Percentiles rank a stretch among this genome's conserved stretches.
These are phyloP conservation scores for Schizothecium vesticola DNA, from an alignment of 495 filamentous ascomycete species.

Conservation along the genomic window DNA sequence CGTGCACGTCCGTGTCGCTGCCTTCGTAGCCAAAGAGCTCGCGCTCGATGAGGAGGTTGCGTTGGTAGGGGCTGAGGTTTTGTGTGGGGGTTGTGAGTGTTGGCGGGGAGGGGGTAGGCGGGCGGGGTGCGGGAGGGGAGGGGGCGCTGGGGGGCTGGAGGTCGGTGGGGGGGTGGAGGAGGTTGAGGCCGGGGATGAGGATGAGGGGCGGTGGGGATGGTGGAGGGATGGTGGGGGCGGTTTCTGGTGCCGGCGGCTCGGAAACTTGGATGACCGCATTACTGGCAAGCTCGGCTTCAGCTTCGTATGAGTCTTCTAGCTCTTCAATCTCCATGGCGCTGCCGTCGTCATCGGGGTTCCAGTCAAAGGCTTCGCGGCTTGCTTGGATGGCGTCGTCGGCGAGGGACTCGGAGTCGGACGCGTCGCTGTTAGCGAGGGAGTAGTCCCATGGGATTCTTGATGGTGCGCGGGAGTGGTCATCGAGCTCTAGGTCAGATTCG, in stretches of 20 bases:
- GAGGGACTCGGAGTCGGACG: background rate
- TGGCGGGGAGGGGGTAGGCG: background rate
- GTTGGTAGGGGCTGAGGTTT: background rate
- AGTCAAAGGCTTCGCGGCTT: background rate
- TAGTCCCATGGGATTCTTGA: background rate
- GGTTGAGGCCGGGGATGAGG: background rate
- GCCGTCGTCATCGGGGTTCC: background rate
- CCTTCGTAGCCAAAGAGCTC: constrained; percentile 4
- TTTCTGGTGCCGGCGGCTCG: background rate
- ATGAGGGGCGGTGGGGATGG: background rate
- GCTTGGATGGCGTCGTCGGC: background rate
- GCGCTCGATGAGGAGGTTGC: background rate
- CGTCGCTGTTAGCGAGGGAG: background rate
- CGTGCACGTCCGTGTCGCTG: background rate
- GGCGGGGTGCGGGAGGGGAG: background rate
- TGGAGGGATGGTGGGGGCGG: background rate
- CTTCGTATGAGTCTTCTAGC: background rate
- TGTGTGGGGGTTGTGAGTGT: background rate
- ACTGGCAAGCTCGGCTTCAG: background rate
- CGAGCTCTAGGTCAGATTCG: background rate
- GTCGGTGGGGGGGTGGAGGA: background rate
- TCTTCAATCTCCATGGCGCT: background rate
- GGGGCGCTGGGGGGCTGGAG: background rate
- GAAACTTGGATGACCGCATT: background rate
- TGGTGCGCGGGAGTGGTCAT: background rate